Conservation (phyloP, 2,329 filamentous ascomycete genomes). For the Fusarium sp. region DNA sequence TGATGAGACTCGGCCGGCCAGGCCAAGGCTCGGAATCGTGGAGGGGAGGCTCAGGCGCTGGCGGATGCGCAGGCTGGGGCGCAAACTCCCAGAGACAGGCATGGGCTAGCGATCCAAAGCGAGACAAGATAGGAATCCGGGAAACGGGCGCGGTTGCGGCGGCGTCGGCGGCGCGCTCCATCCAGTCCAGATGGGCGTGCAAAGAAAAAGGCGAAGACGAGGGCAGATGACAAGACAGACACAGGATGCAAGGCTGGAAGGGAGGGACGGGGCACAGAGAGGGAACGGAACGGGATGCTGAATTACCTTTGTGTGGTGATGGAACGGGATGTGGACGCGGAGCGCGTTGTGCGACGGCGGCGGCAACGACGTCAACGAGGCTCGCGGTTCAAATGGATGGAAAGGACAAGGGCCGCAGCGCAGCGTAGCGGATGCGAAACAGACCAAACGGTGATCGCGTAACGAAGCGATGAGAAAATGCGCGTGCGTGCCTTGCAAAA, state of each 20-base stretch:
- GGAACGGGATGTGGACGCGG: conserved; percentile 37
- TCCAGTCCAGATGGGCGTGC: conserved; percentile 14
- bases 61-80: conserved; percentile 21
- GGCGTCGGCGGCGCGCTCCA: conserved; percentile 15
- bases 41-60: conserved; percentile 23
- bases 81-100: conserved; percentile 25
- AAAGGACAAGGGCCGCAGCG: conserved; percentile 1
- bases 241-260: conserved; percentile 23
- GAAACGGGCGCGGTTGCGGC: conserved; percentile 11
- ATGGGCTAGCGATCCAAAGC: conserved; percentile 25
- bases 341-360: conserved; percentile 45
- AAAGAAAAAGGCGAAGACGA: conserved; percentile 10
- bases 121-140: conserved; percentile 38
- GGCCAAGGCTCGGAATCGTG: conserved; percentile 32
- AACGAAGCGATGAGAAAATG: conserved; percentile 22
- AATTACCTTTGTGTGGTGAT: conserved; percentile 46
- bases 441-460: conserved; percentile 35
- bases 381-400: conserved; percentile 8
- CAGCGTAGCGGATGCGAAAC: conserved; percentile 21
- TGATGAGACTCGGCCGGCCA: conserved; percentile 38
- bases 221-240: conserved; percentile 24
- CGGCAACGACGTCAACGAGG: conserved; percentile 37
- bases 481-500: conserved; percentile 1
- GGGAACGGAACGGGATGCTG: conserved; percentile 17
- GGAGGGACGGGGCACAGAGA: conserved; percentile 14